A percentile compares a stretch with the other conserved stretches of the same genome.
Conservation (phyloP, 805 yeast species). For the Jamesozyma piceae region DNA sequence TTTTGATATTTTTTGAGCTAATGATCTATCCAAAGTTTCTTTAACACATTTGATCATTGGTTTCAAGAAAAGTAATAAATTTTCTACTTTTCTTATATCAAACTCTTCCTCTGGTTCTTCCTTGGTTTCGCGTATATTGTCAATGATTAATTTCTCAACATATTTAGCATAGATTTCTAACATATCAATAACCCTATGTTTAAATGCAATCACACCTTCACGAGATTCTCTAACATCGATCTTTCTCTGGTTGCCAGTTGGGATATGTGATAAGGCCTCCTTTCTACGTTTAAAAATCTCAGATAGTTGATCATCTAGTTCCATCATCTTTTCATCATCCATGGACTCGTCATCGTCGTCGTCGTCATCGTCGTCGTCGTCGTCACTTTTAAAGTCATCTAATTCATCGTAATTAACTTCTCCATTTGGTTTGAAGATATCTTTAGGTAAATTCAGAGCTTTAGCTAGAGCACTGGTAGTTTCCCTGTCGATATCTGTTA, state of each 20-base stretch:
- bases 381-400: constrained; percentile 34
- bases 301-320: constrained; percentile 75
- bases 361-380: constrained; percentile 40
- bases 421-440: constrained; percentile 34
- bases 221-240: constrained; percentile 69
- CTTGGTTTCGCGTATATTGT: constrained; percentile 1
- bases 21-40: constrained; percentile 55
- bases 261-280: constrained; percentile 45
- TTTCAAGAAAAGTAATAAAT: constrained; percentile 35
- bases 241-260: constrained; percentile 61
- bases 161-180: constrained; percentile 51
- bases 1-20: constrained; percentile 71
- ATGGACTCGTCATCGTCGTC: constrained; percentile 67
- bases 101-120: neutral
- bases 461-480: constrained; percentile 59
- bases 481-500: constrained; percentile 40
- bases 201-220: constrained; percentile 69
- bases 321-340: constrained; percentile 97
- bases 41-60: constrained; percentile 56
- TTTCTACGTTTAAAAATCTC: constrained; percentile 77
- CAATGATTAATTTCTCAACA: constrained; percentile 25
- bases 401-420: constrained; percentile 41
- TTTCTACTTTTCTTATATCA: constrained; percentile 15
- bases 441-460: constrained; percentile 58
- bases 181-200: constrained; percentile 68